Conservation (phyloP, 805 yeast species). For the Yarrowia divulgata region DNA sequence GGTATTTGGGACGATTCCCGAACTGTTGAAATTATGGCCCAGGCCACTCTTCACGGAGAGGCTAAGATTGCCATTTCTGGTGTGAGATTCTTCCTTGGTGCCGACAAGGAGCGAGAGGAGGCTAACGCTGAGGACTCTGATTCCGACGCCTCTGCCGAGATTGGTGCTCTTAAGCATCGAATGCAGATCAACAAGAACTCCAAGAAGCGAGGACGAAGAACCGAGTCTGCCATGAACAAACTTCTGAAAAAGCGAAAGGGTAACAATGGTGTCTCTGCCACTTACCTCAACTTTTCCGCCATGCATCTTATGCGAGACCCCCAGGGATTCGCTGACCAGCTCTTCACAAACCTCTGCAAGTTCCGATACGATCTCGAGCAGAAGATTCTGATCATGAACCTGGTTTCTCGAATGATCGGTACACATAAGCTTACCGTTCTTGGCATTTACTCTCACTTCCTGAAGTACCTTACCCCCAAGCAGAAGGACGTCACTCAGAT, state of each 20-base stretch:
- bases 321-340: constrained; percentile 92
- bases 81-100: constrained; percentile 89
- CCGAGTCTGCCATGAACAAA: constrained; percentile 74
- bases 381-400: constrained; percentile 84
- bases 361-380: constrained; percentile 84
- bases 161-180: constrained; percentile 77
- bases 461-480: constrained; percentile 92
- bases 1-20: constrained; percentile 98
- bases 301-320: constrained; percentile 95
- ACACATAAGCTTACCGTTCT: constrained; percentile 90
- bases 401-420: constrained; percentile 89
- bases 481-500: constrained; percentile 94
- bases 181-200: constrained; percentile 84
- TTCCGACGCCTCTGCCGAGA: constrained; percentile 56
- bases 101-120: constrained; percentile 92
- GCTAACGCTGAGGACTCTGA: constrained; percentile 73
- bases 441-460: constrained; percentile 86
- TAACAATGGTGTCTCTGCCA: constrained; percentile 61
- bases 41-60: constrained; percentile 85
- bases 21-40: constrained; percentile 97
- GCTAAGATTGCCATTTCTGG: constrained; percentile 89
- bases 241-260: constrained; percentile 64
- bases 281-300: constrained; percentile 90
- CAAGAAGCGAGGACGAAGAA: constrained; percentile 77
- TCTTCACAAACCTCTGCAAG: constrained; percentile 76